Evolutionary conservation across 208 protist genomes (phyloP), one percentile per base, ranked within the genome.

Genomic region (Wallacemonas sp.): DNA sequence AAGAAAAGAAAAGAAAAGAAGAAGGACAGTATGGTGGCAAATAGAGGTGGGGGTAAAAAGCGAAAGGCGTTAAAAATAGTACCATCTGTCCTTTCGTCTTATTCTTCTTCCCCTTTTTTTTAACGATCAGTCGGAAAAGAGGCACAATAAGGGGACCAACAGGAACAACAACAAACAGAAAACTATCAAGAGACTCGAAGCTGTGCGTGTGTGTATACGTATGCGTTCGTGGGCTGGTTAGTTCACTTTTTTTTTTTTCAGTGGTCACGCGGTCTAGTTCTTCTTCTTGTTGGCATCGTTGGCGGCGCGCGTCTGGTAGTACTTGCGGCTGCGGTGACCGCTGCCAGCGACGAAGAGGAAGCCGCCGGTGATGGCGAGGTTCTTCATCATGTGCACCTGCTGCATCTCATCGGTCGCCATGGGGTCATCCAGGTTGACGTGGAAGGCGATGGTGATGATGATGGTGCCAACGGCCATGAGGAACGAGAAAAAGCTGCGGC

Each of bases 401-500:
- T 92, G 74, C 20, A 52, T 68, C 49, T 82, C 65, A 3, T 63
- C 41, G 16, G 62, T 82, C 7, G 57, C 57, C 33, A 55, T 25
- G 0, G 78, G 74, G 57, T 87, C 45, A 8, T 80, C 49, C 2
- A 87, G 29, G 50, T 91, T 81, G n/a, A 93, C 54, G 74, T 86
- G 80, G 61, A 90, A 86, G 20, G 69, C 67, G 16, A 92, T 55
- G 5, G 86, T 86, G 36, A 86, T 68, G 45, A 87, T 32, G 18
- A 77, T n/a, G 18, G 75, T 76, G 32, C 67, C 55, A 2, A 86
- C n/a, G 18, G 84, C 86, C 61, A 95, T 61, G 42, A 91, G 33
- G 39, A 95, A 84, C 20, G 81, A 65, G 57, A 95, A 93, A 75
- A 93, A 92, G 67, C 76, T 80, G 41, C 89, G 83, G 2, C 86